Evolutionary conservation across 495 filamentous ascomycete species (phyloP).

Genomic region (Penicillium chermesinum): DNA sequence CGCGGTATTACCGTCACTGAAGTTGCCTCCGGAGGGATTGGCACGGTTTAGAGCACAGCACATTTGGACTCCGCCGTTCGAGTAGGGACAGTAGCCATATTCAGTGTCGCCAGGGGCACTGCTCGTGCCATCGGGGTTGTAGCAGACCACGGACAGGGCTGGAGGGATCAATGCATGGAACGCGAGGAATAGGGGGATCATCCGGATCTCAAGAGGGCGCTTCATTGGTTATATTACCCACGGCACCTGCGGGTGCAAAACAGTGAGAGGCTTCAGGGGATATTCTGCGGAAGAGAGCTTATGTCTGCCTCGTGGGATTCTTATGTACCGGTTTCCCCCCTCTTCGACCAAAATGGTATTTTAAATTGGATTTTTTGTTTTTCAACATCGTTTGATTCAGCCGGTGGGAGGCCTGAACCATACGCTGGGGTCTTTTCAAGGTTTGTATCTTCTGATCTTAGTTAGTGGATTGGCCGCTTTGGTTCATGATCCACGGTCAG

Average conservation of each 20-base stretch:
- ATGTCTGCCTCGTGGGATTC: too few relatives aligned
- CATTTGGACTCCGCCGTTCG: not conserved
- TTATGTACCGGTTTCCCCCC: too few relatives aligned
- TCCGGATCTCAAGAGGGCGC: not conserved
- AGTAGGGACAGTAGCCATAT: not conserved
- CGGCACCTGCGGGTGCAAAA: too few relatives aligned
- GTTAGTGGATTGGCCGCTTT: too few relatives aligned
- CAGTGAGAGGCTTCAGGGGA: too few relatives aligned
- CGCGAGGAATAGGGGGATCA: not conserved
- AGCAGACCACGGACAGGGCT: not conserved
- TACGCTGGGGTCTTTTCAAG: too few relatives aligned
- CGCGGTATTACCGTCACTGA: not conserved
- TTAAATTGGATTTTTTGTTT: too few relatives aligned
- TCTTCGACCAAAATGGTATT: too few relatives aligned
- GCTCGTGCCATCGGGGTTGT: not conserved
- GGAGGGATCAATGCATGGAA: not conserved
- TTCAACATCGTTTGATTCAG: too few relatives aligned
- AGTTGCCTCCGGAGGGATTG: not conserved
- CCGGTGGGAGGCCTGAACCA: too few relatives aligned
- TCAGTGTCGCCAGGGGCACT: not conserved
- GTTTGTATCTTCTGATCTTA: too few relatives aligned
- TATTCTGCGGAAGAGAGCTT: too few relatives aligned
- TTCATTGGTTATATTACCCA: not conserved
- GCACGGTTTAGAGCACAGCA: conserved; percentile 1
- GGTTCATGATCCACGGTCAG: not conserved